Percentiles rank a stretch among this genome's conserved stretches.
Evolutionary conservation across 2,329 filamentous ascomycete species (phyloP).

Genomic region (Diaporthe vaccinii): DNA sequence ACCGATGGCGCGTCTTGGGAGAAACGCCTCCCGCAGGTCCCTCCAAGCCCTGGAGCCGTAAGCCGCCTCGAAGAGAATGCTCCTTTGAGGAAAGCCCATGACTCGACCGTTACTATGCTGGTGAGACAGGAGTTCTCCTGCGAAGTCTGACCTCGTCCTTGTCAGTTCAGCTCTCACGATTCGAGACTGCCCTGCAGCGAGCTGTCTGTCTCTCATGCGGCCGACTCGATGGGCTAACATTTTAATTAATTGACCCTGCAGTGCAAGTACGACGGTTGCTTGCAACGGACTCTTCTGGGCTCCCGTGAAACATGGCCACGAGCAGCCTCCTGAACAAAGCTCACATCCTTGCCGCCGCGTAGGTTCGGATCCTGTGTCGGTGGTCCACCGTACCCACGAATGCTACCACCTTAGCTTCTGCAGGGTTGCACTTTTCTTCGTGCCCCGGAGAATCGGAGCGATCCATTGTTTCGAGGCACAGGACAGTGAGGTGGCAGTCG

Average conservation of each 20-base stretch:
- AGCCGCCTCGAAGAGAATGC: constrained; percentile 7
- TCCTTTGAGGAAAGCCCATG: constrained; percentile 22
- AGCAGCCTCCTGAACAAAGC: constrained; percentile 22
- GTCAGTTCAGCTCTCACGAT: constrained; percentile 9
- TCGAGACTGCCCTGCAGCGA: neutral
- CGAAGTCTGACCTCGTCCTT: neutral
- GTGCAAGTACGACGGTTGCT: constrained; percentile 1
- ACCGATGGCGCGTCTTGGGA: constrained; percentile 21
- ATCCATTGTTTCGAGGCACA: constrained; percentile 28
- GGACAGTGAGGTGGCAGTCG: constrained; percentile 22
- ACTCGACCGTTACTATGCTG: constrained; percentile 17
- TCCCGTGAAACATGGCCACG: constrained; percentile 29
- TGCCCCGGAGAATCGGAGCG: constrained; percentile 21
- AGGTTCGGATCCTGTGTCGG: constrained; percentile 23
- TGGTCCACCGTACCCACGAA: constrained; percentile 9
- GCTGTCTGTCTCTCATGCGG: constrained; percentile 8
- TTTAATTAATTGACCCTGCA: neutral
- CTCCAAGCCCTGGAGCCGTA: constrained; percentile 15
- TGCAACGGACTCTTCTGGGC: constrained; percentile 34
- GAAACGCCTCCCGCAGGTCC: constrained; percentile 23
- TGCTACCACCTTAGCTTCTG: constrained; percentile 30
- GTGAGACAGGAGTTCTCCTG: constrained; percentile 26
- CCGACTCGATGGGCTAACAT: neutral
- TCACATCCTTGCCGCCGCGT: constrained; percentile 26
- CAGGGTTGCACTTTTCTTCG: constrained; percentile 26